Evolutionary conservation across 371 early-diverging fungal genomes (phyloP), one percentile per base, ranked within the genome.

Genomic region (Funneliformis caledonium): DNA sequence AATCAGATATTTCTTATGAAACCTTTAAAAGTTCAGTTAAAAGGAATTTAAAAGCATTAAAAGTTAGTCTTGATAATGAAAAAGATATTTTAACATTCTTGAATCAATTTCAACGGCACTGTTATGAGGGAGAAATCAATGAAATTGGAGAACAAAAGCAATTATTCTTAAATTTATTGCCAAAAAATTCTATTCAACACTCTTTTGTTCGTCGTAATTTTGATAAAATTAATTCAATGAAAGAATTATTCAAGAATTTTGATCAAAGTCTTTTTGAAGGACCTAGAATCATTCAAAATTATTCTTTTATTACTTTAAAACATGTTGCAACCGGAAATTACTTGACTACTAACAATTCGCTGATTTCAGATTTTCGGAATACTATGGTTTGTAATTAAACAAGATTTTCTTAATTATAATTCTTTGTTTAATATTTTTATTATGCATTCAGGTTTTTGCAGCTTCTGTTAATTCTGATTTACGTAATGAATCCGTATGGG

Each of bases 311-410:
- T 60, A 84, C 87, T 72, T 82, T 92, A n/a, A 89, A 90, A 82
- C 92, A 92, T 78, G 85, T 85, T 77, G 85, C 85, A 77, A 91
- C 91, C 6, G 89, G 88, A 16, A 87, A 90, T 62, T 89, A 84
- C 82, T 83, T 92, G 73, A 83, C 85, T 26, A 26, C 26, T 26
- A 26, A 26, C 26, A 26, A 26, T 26, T 26, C 26, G 26, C 26
- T 26, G 26, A 26, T 26, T 26, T 47, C 88, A 89, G n/a, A 12
- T 22, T 26, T 4, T 5, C n/a, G 33, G 45, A 5, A 48, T 0
- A 7, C 33, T 16, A 0, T 31, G 16, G 12, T 65, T 16, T 16
- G n/a, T 56, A 65, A 14, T 22, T 26, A 16, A 26, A 65, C 33
- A 14, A 3, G 2, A 37, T 31, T 33, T 4, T 37, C 14, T 16